Evolutionary conservation across 148 eudicot species (phyloP).

Genomic region (Limonium bicolor): DNA sequence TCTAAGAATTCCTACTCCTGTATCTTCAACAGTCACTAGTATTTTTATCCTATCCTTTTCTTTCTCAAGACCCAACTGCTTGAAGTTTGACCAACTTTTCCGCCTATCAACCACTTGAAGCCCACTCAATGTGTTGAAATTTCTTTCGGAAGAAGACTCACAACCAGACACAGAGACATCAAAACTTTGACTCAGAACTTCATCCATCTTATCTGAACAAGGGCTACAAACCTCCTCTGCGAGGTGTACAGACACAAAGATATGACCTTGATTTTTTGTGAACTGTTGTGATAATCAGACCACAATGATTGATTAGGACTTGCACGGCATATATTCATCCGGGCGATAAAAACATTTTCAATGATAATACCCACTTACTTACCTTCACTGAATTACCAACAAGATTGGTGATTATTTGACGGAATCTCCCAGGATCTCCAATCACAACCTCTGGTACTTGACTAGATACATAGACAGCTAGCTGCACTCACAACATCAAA

Average conservation of each 20-base stretch:
- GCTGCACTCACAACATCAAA: slow-evolving; percentile 12
- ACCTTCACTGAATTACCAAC: slow-evolving; percentile 64
- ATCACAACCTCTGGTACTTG: slow-evolving; percentile 35
- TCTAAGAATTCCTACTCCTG: slow-evolving; percentile 45
- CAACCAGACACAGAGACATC: not conserved
- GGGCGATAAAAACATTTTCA: not conserved
- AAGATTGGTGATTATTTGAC: slow-evolving; percentile 51
- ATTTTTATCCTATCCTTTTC: slow-evolving; percentile 22
- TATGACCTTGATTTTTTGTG: slow-evolving; percentile 44
- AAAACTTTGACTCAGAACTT: slow-evolving; percentile 5
- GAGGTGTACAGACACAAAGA: slow-evolving; percentile 49
- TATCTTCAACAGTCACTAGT: slow-evolving; percentile 52
- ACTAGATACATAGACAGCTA: slow-evolving; percentile 46
- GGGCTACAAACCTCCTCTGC: slow-evolving; percentile 34
- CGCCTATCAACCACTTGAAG: slow-evolving; percentile 32
- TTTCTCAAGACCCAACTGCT: slow-evolving; percentile 14
- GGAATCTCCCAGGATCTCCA: slow-evolving; percentile 62
- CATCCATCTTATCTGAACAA: slow-evolving; percentile 10
- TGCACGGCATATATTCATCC: not conserved
- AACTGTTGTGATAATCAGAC: slow-evolving; percentile 1
- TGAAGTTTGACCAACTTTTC: slow-evolving; percentile 38
- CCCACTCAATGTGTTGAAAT: slow-evolving; percentile 36
- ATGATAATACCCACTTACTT: slow-evolving; percentile 6
- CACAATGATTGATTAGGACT: not conserved
- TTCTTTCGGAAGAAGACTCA: not conserved